A percentile compares a stretch with the other conserved stretches of the same genome.
Evolutionary conservation across 352 stramenopile species (phyloP).

Genomic region (Phytophthora vignae): DNA sequence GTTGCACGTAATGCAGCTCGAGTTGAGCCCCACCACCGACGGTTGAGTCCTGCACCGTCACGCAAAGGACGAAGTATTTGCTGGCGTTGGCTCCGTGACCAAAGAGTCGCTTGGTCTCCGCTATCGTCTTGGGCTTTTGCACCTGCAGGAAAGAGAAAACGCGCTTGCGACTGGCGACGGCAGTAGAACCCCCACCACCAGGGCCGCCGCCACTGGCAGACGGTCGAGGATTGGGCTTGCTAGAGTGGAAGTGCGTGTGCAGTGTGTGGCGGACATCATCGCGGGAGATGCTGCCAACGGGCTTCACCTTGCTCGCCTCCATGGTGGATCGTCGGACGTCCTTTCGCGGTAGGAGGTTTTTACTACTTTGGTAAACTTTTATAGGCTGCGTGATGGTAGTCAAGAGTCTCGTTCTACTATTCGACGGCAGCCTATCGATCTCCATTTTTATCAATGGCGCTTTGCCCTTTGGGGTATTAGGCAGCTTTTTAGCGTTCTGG

Average conservation of each 20-base stretch:
- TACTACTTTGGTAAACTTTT: no score
- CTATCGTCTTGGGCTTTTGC: constrained; percentile 67
- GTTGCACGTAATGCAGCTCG: constrained; percentile 71
- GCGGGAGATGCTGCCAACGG: constrained; percentile 50
- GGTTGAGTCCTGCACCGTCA: constrained; percentile 57
- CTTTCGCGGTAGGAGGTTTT: constrained; percentile 9
- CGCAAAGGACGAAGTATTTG: constrained; percentile 78
- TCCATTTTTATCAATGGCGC: no score
- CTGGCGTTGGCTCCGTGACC: constrained; percentile 31
- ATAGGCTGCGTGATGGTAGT: no score
- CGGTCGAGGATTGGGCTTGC: constrained; percentile 37
- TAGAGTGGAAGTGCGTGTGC: constrained; percentile 71
- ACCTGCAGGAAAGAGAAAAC: constrained; percentile 74
- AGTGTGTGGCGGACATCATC: constrained; percentile 73
- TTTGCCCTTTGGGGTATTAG: no score
- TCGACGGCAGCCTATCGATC: no score
- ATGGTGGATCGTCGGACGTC: constrained; percentile 25
- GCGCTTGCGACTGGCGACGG: constrained; percentile 38
- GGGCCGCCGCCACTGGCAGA: not conserved
- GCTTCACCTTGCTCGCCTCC: constrained; percentile 36
- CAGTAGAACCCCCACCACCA: not conserved
- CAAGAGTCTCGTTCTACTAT: no score
- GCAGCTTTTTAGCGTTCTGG: no score
- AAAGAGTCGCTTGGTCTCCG: constrained; percentile 66
- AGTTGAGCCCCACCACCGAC: constrained; percentile 10